Percentiles rank a stretch among this genome's conserved stretches.
These are phyloP conservation scores for Ogataea chonburiensis DNA, from an alignment of 805 yeast species.

Conservation along the genomic window DNA sequence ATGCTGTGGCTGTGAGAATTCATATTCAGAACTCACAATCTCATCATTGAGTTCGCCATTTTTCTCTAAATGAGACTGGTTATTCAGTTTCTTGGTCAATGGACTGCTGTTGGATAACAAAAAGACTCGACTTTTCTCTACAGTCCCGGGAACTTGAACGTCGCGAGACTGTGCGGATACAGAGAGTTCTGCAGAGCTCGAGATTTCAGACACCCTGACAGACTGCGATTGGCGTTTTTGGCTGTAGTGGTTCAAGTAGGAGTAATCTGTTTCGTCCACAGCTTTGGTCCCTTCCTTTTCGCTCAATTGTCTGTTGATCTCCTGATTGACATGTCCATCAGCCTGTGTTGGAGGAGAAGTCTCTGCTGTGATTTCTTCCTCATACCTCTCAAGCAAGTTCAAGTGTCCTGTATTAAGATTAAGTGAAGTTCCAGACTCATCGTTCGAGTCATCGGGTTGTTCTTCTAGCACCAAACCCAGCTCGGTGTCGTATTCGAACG, in stretches of 20 bases:
- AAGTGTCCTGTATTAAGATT: slow-evolving; percentile 22
- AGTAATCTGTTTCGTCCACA: slow-evolving; percentile 11
- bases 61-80: neutral
- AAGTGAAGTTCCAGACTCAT: slow-evolving; percentile 25
- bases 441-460: slow-evolving; percentile 18
- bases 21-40: slow-evolving; percentile 21
- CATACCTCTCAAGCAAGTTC: slow-evolving; percentile 11
- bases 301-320: slow-evolving; percentile 18
- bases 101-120: slow-evolving; percentile 17
- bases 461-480: slow-evolving; percentile 28
- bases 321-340: slow-evolving; percentile 23
- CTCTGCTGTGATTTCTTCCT: slow-evolving; percentile 9
- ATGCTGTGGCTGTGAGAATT: slow-evolving; percentile 12
- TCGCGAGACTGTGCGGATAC: slow-evolving; percentile 7
- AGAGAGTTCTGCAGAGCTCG: slow-evolving; percentile 5
- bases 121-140: slow-evolving; percentile 14
- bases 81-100: slow-evolving; percentile 2
- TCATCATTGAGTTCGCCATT: slow-evolving; percentile 17
- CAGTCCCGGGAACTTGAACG: slow-evolving; percentile 28
- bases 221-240: slow-evolving; percentile 4
- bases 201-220: slow-evolving; percentile 2
- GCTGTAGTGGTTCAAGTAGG: slow-evolving; percentile 12
- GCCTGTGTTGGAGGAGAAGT: slow-evolving; percentile 22
- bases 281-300: slow-evolving; percentile 12
- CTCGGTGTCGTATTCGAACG: slow-evolving; percentile 28